phyloP scores from a whole-genome alignment of 495 filamentous ascomycete species.

The Aspergillus sclerotiicarbonarius region DNA sequence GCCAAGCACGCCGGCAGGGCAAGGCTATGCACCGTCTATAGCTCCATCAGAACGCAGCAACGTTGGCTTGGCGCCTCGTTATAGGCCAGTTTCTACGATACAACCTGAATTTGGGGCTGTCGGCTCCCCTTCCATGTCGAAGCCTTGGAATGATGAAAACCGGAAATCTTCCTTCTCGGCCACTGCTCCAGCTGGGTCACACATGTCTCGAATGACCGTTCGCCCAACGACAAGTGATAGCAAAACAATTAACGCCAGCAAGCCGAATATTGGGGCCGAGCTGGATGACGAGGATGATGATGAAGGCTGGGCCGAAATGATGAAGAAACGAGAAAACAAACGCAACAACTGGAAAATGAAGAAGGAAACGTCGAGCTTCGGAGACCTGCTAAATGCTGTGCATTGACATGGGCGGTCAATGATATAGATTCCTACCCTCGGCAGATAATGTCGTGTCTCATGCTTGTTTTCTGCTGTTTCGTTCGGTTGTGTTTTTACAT shows the following conservation, averaged over 20 bases:
- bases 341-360: conserved; percentile 70
- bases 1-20: conserved; percentile 30
- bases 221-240: conserved; percentile 34
- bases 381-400: conserved; percentile 44
- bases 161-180: conserved; percentile 24
- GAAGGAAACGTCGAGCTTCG: conserved; percentile 47
- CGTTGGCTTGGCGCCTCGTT: conserved; percentile 84
- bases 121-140: conserved; percentile 49
- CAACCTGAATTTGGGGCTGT: conserved; percentile 37
- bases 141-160: conserved; percentile 50
- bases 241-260: conserved; percentile 21
- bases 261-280: conserved; percentile 24
- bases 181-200: conserved; percentile 21
- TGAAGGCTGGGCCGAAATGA: conserved; percentile 84
- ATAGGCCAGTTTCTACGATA: conserved; percentile 76
- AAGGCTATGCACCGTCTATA: conserved; percentile 69
- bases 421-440: neutral
- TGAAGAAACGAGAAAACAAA: conserved; percentile 78
- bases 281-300: conserved; percentile 73
- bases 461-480: conserved; percentile 16
- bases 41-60: conserved; percentile 95
- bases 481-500: neutral
- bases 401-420: conserved; percentile 27
- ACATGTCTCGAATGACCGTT: conserved; percentile 23
- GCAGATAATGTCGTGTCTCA: conserved; percentile 3